A percentile compares a stretch with the other conserved stretches of the same genome.
Conservation (phyloP, 495 filamentous ascomycete species). For the Trichoderma erinaceum region DNA sequence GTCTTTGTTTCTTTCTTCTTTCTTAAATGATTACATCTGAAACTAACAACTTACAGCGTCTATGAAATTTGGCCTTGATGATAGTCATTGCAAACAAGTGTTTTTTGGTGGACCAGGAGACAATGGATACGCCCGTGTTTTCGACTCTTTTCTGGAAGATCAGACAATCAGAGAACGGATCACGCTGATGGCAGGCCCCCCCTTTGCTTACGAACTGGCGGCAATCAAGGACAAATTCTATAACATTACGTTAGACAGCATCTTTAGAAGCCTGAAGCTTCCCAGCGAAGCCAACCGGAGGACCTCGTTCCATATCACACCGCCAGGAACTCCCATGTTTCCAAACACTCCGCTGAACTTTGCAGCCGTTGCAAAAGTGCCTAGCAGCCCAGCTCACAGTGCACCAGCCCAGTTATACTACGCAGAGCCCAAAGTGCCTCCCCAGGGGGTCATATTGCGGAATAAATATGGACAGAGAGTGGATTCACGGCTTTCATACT, state of each 20-base stretch:
- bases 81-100: constrained; percentile 14
- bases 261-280: constrained; percentile 16
- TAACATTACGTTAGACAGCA: background rate
- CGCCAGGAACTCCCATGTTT: constrained; percentile 9
- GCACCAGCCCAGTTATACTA: background rate
- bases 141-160: constrained; percentile 8
- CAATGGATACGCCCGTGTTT: constrained; percentile 15
- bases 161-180: background rate
- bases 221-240: constrained; percentile 14
- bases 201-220: constrained; percentile 14
- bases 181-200: constrained; percentile 14
- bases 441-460: background rate
- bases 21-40: background rate
- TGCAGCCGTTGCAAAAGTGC: constrained; percentile 6
- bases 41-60: background rate
- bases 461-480: constrained; percentile 12
- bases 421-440: background rate
- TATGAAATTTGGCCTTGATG: background rate
- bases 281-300: constrained; percentile 9
- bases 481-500: constrained; percentile 7
- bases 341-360: background rate
- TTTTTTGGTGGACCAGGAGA: constrained; percentile 15
- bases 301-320: constrained; percentile 8
- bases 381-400: background rate
- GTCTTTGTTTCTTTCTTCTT: background rate